Percentiles rank a stretch among this genome's conserved stretches.
Evolutionary conservation across 2,329 filamentous ascomycete genomes (phyloP).

Genomic region (Pseudocercospora vitis): DNA sequence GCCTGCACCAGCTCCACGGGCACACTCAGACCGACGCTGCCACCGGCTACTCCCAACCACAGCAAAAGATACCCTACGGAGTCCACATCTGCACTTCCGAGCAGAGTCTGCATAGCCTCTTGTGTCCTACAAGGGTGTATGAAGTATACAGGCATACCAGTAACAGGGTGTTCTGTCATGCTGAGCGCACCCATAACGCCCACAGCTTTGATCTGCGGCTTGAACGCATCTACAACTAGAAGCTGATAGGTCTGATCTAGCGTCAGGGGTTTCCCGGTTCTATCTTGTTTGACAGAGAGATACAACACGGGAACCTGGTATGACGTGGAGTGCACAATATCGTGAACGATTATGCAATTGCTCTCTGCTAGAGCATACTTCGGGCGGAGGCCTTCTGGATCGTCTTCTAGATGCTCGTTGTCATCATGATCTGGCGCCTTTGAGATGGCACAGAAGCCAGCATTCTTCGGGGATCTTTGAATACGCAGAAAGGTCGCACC

Average conservation of each 20-base stretch:
- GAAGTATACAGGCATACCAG: constrained; percentile 77
- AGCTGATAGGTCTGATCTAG: too few relatives aligned
- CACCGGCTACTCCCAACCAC: constrained; percentile 87
- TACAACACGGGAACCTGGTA: constrained; percentile 51
- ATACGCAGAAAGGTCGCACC: not conserved
- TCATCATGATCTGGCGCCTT: not conserved
- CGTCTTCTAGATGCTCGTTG: not conserved
- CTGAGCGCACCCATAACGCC: constrained; percentile 39
- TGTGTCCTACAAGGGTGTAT: constrained; percentile 89
- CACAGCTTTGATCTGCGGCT: constrained; percentile 35
- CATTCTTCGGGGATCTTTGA: not conserved
- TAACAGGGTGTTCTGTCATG: constrained; percentile 72
- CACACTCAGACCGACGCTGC: constrained; percentile 67
- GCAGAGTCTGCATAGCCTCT: constrained; percentile 67
- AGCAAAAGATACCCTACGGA: constrained; percentile 73
- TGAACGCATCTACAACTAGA: constrained; percentile 40
- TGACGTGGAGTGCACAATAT: constrained; percentile 45
- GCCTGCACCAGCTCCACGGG: constrained; percentile 26
- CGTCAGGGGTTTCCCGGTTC: too few relatives aligned
- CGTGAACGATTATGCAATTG: constrained; percentile 33
- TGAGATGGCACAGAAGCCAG: not conserved
- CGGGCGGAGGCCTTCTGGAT: constrained; percentile 5
- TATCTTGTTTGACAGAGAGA: too few relatives aligned
- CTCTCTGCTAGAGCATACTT: not conserved
- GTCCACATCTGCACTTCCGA: constrained; percentile 36